Evolutionary conservation across 23 red algal species (phyloP), one percentile per base, ranked within the genome.

Genomic region (Gracilariopsis chorda): DNA sequence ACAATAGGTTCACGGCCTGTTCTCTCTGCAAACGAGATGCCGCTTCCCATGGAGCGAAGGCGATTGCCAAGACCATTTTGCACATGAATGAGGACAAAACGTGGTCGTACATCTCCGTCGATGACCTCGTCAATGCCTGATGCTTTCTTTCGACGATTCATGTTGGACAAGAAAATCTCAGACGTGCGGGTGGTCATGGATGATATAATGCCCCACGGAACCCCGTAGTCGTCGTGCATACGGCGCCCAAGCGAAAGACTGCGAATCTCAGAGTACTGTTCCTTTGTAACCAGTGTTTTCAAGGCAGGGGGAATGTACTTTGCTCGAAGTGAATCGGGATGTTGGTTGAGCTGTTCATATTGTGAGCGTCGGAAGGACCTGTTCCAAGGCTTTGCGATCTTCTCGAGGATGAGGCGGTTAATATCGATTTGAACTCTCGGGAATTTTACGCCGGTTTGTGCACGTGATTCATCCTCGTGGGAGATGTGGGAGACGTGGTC

Each of bases 61-160:
- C 95, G 62, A 81, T 97, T 97, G 21, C 95, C 95, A 9, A 97
- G 78, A 52, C 95, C 95, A 64, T 97, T 86, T 49, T 91, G 85
- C 5, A 89, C 90, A 60, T 97, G 95, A 48, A 93, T 58, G 14
- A 97, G 51, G 13, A 94, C 72, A 74, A 97, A 78, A 7, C 78
- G 59, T 17, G 73, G 58, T 62, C 65, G 42, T 45, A 63, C 40
- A 9, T 51, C 89, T 27, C 23, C 58, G 69, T 80, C 57, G 14
- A 76, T 65, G 16, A 80, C 48, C 45, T 77, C 87, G 41, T 74
- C 72, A 21, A 80, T 44, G 10, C 48, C 34, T 20, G 8, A 29
- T 4, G 65, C 75, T 34, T 53, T 57, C 36, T 82, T 92, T 12
- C 74, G 51, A 42, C 14, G 61, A 39, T 72, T 71, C n/a, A 92